phyloP scores from a whole-genome alignment of 495 filamentous ascomycete species.

The Chaetomidium leptoderma region DNA sequence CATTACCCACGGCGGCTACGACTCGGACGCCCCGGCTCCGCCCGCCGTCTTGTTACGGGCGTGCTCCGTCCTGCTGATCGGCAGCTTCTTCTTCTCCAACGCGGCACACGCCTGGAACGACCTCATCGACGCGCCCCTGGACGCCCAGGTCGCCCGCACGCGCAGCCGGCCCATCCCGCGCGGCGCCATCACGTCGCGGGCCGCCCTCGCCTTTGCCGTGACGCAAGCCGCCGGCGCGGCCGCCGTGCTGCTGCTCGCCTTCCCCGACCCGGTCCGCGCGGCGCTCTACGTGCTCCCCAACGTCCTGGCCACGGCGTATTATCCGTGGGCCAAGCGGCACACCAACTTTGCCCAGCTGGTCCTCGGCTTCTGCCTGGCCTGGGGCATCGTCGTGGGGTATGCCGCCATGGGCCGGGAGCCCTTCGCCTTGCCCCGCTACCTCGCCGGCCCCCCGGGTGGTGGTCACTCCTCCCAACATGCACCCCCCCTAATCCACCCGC shows the following conservation, averaged over 20 bases:
- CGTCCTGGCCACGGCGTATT: constrained; percentile 34
- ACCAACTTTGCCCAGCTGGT: constrained; percentile 40
- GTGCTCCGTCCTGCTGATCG: constrained; percentile 29
- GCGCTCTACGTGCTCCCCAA: constrained; percentile 26
- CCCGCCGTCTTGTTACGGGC: constrained; percentile 19
- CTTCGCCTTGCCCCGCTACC: not conserved
- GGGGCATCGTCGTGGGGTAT: constrained; percentile 31
- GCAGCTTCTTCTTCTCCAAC: constrained; percentile 42
- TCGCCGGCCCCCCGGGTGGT: too few relatives aligned
- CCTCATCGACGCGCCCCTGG: constrained; percentile 40
- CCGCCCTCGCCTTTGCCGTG: constrained; percentile 35
- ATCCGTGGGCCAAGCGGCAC: constrained; percentile 43
- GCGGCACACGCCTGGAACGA: constrained; percentile 44
- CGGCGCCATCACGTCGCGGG: constrained; percentile 33
- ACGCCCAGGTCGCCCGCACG: constrained; percentile 35
- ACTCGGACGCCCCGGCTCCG: too few relatives aligned
- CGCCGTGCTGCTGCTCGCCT: constrained; percentile 12
- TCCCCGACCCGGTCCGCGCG: not conserved
- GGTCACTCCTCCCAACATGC: not conserved
- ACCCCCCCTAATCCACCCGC: constrained; percentile 16
- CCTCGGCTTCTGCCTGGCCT: constrained; percentile 37
- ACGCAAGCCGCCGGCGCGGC: constrained; percentile 27
- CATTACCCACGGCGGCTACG: constrained; percentile 25
- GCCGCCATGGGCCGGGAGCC: not conserved
- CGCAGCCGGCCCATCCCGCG: constrained; percentile 38